Percentiles rank a stretch among this genome's conserved stretches.
These are phyloP conservation scores for Exophiala lecanii-corni DNA, from an alignment of 2,329 filamentous ascomycete genomes.

Conservation along the genomic window DNA sequence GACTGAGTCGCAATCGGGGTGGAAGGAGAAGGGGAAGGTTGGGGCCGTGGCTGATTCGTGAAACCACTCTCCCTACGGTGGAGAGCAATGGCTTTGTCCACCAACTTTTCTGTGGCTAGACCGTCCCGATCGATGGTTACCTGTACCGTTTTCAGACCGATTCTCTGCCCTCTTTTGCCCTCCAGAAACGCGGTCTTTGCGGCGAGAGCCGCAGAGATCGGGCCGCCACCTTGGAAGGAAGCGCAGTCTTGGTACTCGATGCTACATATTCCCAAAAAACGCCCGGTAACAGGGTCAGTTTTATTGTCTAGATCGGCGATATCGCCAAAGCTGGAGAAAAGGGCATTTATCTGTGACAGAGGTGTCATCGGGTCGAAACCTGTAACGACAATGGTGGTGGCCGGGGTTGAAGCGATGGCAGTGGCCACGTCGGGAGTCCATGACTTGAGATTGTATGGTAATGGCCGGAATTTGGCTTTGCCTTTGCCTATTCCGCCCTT, in stretches of 20 bases:
- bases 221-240: slow-evolving; percentile 47
- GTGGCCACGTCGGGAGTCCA: slow-evolving; percentile 78
- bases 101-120: slow-evolving; percentile 70
- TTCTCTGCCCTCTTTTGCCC: slow-evolving; percentile 70
- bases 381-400: slow-evolving; percentile 86
- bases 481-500: slow-evolving; percentile 60
- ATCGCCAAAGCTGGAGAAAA: slow-evolving; percentile 78
- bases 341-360: slow-evolving; percentile 62
- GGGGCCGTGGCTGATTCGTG: slow-evolving; percentile 29
- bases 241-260: slow-evolving; percentile 77
- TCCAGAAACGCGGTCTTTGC: slow-evolving; percentile 72
- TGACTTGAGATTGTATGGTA: slow-evolving; percentile 73
- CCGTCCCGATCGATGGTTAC: slow-evolving; percentile 90
- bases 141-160: slow-evolving; percentile 71
- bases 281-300: slow-evolving; percentile 89
- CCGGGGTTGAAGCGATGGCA: slow-evolving; percentile 75
- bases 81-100: slow-evolving; percentile 68
- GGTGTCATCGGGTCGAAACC: slow-evolving; percentile 73
- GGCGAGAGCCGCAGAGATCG: slow-evolving; percentile 68
- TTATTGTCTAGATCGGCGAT: slow-evolving; percentile 90
- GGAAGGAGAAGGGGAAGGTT: slow-evolving; percentile 20
- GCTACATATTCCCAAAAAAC: slow-evolving; percentile 87
- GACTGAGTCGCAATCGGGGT: slow-evolving; percentile 29
- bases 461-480: slow-evolving; percentile 65
- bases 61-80: slow-evolving; percentile 52